A percentile compares a stretch with the other conserved stretches of the same genome.
Evolutionary conservation across 2,329 filamentous ascomycete genomes (phyloP).

Genomic region (Cordyceps cateniannulata): DNA sequence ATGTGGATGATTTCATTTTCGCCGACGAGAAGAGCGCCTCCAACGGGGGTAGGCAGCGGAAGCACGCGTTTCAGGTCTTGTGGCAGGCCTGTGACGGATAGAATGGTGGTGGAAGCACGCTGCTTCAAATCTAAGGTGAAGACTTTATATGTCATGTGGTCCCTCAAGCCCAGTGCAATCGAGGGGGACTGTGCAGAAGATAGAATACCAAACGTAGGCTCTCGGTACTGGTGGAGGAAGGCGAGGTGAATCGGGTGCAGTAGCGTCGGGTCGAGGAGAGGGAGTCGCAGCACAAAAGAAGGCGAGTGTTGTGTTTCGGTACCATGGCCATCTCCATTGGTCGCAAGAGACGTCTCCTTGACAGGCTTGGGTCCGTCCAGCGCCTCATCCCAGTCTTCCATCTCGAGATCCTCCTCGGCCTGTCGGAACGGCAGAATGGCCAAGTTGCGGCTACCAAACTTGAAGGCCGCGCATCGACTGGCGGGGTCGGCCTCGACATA

Average conservation of each 20-base stretch:
- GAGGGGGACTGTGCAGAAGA: slow-evolving; percentile 70
- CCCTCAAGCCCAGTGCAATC: slow-evolving; percentile 73
- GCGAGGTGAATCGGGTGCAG: slow-evolving; percentile 86
- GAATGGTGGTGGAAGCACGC: slow-evolving; percentile 82
- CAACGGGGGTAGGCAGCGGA: slow-evolving; percentile 77
- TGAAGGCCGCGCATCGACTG: slow-evolving; percentile 88
- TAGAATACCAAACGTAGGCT: slow-evolving; percentile 93
- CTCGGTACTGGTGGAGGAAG: slow-evolving; percentile 94
- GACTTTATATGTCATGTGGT: slow-evolving; percentile 84
- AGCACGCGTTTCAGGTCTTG: slow-evolving; percentile 81
- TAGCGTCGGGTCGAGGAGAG: slow-evolving; percentile 78
- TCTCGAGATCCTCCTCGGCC: slow-evolving; percentile 77
- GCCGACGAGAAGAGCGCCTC: slow-evolving; percentile 80
- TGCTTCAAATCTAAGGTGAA: slow-evolving; percentile 94
- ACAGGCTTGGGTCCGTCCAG: slow-evolving; percentile 60
- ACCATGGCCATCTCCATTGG: slow-evolving; percentile 25
- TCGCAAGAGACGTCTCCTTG: slow-evolving; percentile 33
- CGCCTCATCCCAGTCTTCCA: slow-evolving; percentile 85
- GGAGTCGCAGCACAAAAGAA: slow-evolving; percentile 89
- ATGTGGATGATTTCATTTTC: slow-evolving; percentile 90
- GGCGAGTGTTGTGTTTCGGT: slow-evolving; percentile 68
- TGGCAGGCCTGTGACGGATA: slow-evolving; percentile 78
- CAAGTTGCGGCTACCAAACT: slow-evolving; percentile 81
- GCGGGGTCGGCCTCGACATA: slow-evolving; percentile 83
- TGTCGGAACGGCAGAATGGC: slow-evolving; percentile 93